Evolutionary conservation across 2,329 filamentous ascomycete genomes (phyloP), one percentile per base, ranked within the genome.

Genomic region (Alternaria infectoria): DNA sequence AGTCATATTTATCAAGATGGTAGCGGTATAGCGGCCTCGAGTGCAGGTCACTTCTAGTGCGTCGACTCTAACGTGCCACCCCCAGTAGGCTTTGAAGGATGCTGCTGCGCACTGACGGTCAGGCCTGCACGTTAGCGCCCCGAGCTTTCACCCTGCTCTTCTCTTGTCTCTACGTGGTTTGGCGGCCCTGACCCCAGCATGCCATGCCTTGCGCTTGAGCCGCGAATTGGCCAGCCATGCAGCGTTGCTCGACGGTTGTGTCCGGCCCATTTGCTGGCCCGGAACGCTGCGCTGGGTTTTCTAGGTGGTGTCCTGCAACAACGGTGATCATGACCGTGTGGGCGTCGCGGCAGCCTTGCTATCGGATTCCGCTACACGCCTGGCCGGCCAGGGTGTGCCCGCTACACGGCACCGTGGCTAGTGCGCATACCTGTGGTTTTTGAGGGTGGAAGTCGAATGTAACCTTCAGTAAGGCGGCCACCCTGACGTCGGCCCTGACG

Each of bases 211-310:
- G 67, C 69, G 71, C 74, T 75, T 73, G 71, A 77, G 75, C 76
- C 76, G 72, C 75, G 70, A 69, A 60, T 54, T 69, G 72, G 69
- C 68, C 60, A 69, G 70, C 61, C 62, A 59, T 61, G 52, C 60
- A 67, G 70, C 59, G 69, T 63, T 63, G 68, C 62, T 69, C 62
- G 59, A 74, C 72, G 75, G 74, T 73, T 74, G 70, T 66, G 74
- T 71, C 75, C 75, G 75, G 75, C 67, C 77, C 72, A 75, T 71
- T 75, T 67, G 70, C 69, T 69, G 69, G 69, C 72, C 75, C 74
- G 76, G 75, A 75, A 78, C 76, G 64, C 66, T 62, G 62, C 68
- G 67, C 72, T 74, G 75, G 75, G 74, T 69, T 56, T 40, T 44
- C 40, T 62, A 56, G 54, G 56, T 51, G 59, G 43, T 46, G 36